These are phyloP conservation scores for Penicillium paxilli DNA, from an alignment of 495 filamentous ascomycete species.

Conservation along the genomic window DNA sequence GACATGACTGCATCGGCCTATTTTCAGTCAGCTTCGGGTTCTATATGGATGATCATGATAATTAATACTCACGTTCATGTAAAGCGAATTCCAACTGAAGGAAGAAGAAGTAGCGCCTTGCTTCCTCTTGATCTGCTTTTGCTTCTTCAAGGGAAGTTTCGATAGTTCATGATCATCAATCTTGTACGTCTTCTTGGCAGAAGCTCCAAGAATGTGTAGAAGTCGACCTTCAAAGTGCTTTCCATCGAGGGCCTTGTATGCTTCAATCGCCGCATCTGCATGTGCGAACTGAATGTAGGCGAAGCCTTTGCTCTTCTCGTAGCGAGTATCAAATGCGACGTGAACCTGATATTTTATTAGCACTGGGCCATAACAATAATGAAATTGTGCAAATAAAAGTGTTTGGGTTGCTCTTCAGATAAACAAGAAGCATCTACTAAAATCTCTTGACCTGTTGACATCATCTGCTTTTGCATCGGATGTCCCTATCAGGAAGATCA, in stretches of 20 bases:
- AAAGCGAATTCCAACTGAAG: constrained; percentile 97
- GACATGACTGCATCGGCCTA: constrained; percentile 87
- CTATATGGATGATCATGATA: background rate
- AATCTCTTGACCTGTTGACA: constrained; percentile 65
- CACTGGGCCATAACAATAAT: constrained; percentile 25
- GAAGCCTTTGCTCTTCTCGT: constrained; percentile 77
- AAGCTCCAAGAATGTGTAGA: constrained; percentile 81
- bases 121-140: constrained; percentile 83
- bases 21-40: constrained; percentile 24
- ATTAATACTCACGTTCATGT: constrained; percentile 76
- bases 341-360: constrained; percentile 68
- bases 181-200: constrained; percentile 74
- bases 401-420: constrained; percentile 49
- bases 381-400: constrained; percentile 39
- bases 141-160: constrained; percentile 90
- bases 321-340: constrained; percentile 66
- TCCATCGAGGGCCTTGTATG: constrained; percentile 73
- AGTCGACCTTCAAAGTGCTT: constrained; percentile 88
- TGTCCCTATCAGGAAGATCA: constrained; percentile 99
- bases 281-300: constrained; percentile 78
- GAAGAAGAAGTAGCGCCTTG: constrained; percentile 69
- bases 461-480: constrained; percentile 78
- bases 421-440: constrained; percentile 75
- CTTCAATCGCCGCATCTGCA: constrained; percentile 69
- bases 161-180: constrained; percentile 86